Evolutionary conservation across 2,329 filamentous ascomycete species (phyloP), one percentile per base, ranked within the genome.

Genomic region (Colletotrichum spaethianum): DNA sequence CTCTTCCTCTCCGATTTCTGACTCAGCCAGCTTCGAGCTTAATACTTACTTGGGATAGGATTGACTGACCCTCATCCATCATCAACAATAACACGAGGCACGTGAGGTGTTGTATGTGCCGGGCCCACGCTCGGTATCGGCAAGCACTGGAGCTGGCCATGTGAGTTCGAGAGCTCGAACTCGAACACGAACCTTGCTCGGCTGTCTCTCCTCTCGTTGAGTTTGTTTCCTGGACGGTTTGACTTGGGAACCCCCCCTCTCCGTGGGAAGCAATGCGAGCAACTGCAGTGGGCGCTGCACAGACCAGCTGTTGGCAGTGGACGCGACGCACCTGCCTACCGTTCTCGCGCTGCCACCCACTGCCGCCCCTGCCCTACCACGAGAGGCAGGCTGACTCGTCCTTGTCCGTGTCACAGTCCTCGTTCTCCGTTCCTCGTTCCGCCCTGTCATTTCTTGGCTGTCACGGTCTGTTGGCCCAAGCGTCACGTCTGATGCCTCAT

Each of bases 241-340:
- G 18, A 48, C 18, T n/a, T 1, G 20, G n/a, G 52, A 55, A 55
- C 20, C 8, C 28, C 16, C 52, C 18, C 31, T 31, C 1, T 33
- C 7, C 1, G 52, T 36, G 2, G 31, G 31, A 56, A 18, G n/a
- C 14, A 7, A 7, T 6, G 52, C n/a, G 23, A 20, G 9, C 11
- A 31, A 7, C n/a, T n/a, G n/a, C n/a, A n/a, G 3, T 60, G 52
- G 33, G n/a, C 18, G 42, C 48, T 63, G 53, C 67, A 70, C 67
- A 65, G 67, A 50, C 53, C 68, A 70, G 36, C 55, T 12, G 68
- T 31, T 70, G 66, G 63, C 56, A 56, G n/a, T 38, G 42, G 63
- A 67, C 63, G 68, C 68, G 9, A 44, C 40, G 16, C 18, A 69
- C 69, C 20, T 63, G 65, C 69, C 65, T 53, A 28, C 59, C 9